Base-by-base conservation (phyloP, 176 grass and related monocot species). In the Puccinellia tenuiflora region DNA sequence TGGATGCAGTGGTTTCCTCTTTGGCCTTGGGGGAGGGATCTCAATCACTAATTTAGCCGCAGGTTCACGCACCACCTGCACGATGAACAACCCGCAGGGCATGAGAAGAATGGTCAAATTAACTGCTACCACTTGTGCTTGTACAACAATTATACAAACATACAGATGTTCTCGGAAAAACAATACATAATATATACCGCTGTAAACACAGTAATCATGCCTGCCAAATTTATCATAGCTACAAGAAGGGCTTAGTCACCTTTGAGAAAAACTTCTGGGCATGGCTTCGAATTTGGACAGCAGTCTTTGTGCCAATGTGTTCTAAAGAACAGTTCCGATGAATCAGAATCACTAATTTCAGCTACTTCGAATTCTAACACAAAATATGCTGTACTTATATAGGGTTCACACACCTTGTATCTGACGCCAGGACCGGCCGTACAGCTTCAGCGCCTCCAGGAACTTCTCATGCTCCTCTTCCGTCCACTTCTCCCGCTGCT, bases 191-290 rank as follows among this genome's bases (percentile, higher is more conserved):
- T 46, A 68, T 55, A 20, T 9, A 63, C 24, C 48, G 31, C 1
- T 51, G 25, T 29, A 42, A 54, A 76, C 61, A 39, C 24, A 80
- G 74, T 45, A 51, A 28, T 68, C n/a, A n/a, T 1, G n/a, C 8
- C 18, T 56, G 50, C 72, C 16, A 85, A 52, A 76, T 75, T 17
- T 5, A 45, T 77, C 56, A 80, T 66, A 56, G 29, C 21, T 82
- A 51, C 68, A 78, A 29, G 61, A 86, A 71, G 10, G 37, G 42
- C 75, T 9, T 73, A 66, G 79, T 85, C 77, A 98, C 96, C 96
- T 95, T 98, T 21, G 92, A 93, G 89, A 98, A 98, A 85, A 98
- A 95, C 80, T 98, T 98, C 87, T 98, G 96, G 60, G 96, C 96
- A 85, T 98, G 96, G 78, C 96, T 98, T 76, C 96, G 90, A 56